Evolutionary conservation across 768 basidiomycete species (phyloP).

Genomic region (Tulasnella sp.): DNA sequence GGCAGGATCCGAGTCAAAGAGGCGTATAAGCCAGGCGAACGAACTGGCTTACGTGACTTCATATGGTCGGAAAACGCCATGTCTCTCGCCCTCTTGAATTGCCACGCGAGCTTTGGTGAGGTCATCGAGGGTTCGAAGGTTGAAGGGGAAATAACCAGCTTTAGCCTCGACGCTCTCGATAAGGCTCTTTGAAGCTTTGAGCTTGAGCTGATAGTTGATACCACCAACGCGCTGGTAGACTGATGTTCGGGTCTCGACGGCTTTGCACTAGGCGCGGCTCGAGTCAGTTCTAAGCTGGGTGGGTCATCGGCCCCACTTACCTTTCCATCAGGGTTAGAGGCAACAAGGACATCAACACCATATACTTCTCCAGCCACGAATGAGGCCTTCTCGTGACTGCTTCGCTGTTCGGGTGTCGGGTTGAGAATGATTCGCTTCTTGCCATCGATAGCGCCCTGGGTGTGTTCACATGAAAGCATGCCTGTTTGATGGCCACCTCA

Average conservation of each 20-base stretch:
- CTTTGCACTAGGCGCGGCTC: constrained; percentile 59
- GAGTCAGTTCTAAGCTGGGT: background rate
- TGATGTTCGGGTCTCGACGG: constrained; percentile 85
- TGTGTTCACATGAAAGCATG: constrained; percentile 92
- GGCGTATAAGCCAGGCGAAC: constrained; percentile 42
- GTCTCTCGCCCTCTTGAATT: constrained; percentile 92
- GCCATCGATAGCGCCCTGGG: constrained; percentile 91
- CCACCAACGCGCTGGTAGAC: constrained; percentile 86
- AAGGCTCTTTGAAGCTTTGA: constrained; percentile 94
- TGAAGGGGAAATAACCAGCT: constrained; percentile 97
- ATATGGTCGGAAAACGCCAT: constrained; percentile 88
- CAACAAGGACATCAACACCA: constrained; percentile 87
- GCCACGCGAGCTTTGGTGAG: constrained; percentile 95
- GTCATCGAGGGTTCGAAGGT: constrained; percentile 87
- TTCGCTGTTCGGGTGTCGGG: constrained; percentile 76
- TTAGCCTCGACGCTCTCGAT: constrained; percentile 98
- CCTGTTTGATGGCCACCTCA: constrained; percentile 43
- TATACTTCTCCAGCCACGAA: constrained; percentile 95
- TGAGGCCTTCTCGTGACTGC: constrained; percentile 76
- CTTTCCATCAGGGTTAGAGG: constrained; percentile 87
- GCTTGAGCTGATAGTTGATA: constrained; percentile 92
- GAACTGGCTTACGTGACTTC: constrained; percentile 60
- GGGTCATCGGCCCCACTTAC: constrained; percentile 41
- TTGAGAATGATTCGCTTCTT: constrained; percentile 94
- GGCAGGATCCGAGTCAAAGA: background rate